These are phyloP conservation scores for Phialophora tarda DNA, from an alignment of 2,329 filamentous ascomycete genomes.

Conservation along the genomic window DNA sequence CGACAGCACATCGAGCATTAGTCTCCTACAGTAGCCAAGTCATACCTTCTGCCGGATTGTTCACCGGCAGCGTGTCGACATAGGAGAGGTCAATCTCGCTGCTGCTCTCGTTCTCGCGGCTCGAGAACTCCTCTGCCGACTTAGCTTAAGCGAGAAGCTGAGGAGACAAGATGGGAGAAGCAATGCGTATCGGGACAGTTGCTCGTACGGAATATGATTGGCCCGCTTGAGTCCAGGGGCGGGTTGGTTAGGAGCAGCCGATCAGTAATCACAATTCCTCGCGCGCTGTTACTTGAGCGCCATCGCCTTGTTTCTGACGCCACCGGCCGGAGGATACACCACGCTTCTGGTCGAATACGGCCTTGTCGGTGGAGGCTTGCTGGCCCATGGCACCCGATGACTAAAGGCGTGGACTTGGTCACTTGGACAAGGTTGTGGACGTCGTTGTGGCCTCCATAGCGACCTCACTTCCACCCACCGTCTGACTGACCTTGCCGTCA, in stretches of 20 bases:
- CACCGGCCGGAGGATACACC: not conserved
- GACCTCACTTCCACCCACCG: not conserved
- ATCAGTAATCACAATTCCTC: constrained; percentile 1
- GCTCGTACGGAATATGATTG: not conserved
- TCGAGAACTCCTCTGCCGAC: not conserved
- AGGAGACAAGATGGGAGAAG: too few relatives aligned
- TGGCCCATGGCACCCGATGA: not conserved
- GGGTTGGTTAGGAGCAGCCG: not conserved
- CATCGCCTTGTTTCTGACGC: not conserved
- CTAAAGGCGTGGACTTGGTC: not conserved
- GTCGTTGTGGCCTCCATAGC: not conserved
- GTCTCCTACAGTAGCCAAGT: constrained; percentile 9
- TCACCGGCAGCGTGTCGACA: not conserved
- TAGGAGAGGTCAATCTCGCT: not conserved
- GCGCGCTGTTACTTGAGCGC: not conserved
- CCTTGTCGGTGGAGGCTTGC: not conserved
- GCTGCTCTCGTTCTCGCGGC: not conserved
- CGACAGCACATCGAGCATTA: not conserved
- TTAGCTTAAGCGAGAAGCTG: not conserved
- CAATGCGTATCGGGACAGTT: too few relatives aligned
- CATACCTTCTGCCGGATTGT: not conserved
- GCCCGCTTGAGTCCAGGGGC: not conserved
- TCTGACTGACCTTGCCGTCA: not conserved
- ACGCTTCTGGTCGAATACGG: not conserved
- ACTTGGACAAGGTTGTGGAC: not conserved